A percentile compares a stretch with the other conserved stretches of the same genome.
Conservation (phyloP, 805 yeast species). For the Sugiyamaella floridensis region DNA sequence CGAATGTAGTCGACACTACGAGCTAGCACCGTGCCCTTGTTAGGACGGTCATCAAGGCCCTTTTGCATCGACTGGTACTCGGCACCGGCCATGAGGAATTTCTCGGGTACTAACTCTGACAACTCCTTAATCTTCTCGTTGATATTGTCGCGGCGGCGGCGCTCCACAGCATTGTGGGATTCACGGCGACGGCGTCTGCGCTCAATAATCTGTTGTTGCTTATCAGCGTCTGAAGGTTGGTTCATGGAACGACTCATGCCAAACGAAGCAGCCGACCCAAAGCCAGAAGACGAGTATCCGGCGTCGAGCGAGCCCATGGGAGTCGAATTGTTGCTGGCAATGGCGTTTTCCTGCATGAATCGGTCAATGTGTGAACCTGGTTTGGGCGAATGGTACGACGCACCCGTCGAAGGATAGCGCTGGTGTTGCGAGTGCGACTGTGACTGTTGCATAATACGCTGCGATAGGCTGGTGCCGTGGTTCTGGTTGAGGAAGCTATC, state of each 20-base stretch:
- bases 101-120: constrained; percentile 69
- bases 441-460: not conserved
- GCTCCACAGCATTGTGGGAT: constrained; percentile 89
- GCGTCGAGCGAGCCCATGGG: constrained; percentile 13
- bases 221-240: constrained; percentile 10
- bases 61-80: constrained; percentile 7
- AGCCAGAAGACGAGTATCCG: constrained; percentile 5
- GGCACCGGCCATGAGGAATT: constrained; percentile 19
- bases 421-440: constrained; percentile 1
- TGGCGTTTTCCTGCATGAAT: constrained; percentile 21
- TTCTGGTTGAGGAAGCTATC: constrained; percentile 21
- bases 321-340: constrained; percentile 10
- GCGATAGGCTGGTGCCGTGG: constrained; percentile 5
- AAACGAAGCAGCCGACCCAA: constrained; percentile 6
- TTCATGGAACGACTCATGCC: not conserved
- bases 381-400: constrained; percentile 9
- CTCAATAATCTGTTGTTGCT: constrained; percentile 36
- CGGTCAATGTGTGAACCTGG: constrained; percentile 22
- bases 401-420: constrained; percentile 1
- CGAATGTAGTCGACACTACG: constrained; percentile 74
- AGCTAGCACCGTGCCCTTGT: constrained; percentile 70
- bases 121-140: constrained; percentile 82
- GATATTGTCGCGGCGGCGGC: constrained; percentile 84
- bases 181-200: constrained; percentile 73
- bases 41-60: constrained; percentile 47